Percentiles rank a stretch among this genome's conserved stretches.
phyloP scores from a whole-genome alignment of 2,329 filamentous ascomycete genomes.

The Penicillium sp. region DNA sequence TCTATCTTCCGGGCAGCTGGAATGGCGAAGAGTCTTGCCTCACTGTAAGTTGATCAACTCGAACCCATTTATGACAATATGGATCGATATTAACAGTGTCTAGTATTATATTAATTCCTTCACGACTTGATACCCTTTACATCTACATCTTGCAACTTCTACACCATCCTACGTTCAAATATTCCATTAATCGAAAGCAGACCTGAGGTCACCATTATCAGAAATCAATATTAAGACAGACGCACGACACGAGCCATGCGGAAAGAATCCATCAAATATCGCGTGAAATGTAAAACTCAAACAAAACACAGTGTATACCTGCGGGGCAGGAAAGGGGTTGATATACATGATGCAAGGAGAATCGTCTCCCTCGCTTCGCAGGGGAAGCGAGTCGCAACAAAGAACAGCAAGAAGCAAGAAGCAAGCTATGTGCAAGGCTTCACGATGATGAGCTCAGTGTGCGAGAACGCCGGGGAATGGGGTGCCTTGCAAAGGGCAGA shows the following conservation, averaged over 20 bases:
- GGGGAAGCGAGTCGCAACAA: slow-evolving; percentile 15
- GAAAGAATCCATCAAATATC: slow-evolving; percentile 2
- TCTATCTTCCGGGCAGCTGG: slow-evolving; percentile 44
- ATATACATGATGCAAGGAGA: slow-evolving; percentile 27
- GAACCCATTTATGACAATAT: not conserved
- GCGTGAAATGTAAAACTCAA: not conserved
- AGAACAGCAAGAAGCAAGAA: slow-evolving; percentile 20
- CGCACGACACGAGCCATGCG: slow-evolving; percentile 10
- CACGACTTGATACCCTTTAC: slow-evolving; percentile 23
- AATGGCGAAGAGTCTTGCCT: slow-evolving; percentile 47
- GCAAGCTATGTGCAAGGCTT: slow-evolving; percentile 24
- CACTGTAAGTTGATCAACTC: slow-evolving; percentile 32
- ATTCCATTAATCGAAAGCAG: not conserved
- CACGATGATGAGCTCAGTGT: slow-evolving; percentile 14
- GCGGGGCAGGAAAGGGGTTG: slow-evolving; percentile 6
- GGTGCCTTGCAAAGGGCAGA: slow-evolving; percentile 12
- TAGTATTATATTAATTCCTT: slow-evolving; percentile 50
- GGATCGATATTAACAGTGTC: not conserved
- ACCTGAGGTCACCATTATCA: slow-evolving; percentile 6
- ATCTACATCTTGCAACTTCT: not conserved
- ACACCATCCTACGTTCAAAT: not conserved
- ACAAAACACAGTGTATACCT: not conserved
- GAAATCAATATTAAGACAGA: slow-evolving; percentile 24
- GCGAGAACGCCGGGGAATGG: slow-evolving; percentile 16
- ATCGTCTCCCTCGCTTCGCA: slow-evolving; percentile 17